Conservation (phyloP, 495 filamentous ascomycete species). For the Patellaria atrata region DNA sequence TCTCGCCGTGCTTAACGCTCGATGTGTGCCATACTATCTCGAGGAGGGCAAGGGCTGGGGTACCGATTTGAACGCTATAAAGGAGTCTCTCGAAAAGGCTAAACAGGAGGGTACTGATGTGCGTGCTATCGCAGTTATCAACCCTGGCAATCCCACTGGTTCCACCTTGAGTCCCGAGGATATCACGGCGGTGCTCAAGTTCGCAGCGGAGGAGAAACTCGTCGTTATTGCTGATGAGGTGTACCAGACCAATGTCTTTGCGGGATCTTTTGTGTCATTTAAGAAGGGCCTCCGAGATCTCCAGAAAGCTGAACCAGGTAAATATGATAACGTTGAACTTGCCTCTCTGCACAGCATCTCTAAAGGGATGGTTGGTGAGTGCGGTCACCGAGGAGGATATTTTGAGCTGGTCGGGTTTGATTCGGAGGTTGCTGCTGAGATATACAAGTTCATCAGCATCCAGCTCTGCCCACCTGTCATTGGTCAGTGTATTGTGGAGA, state of each 20-base stretch:
- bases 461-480: constrained; percentile 88
- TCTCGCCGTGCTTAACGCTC: constrained; percentile 68
- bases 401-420: constrained; percentile 90
- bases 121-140: constrained; percentile 88
- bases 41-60: constrained; percentile 78
- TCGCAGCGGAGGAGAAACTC: constrained; percentile 73
- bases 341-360: constrained; percentile 46
- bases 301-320: constrained; percentile 55
- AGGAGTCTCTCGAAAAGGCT: constrained; percentile 52
- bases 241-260: constrained; percentile 97
- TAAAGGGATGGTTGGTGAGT: constrained; percentile 98
- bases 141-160: constrained; percentile 95
- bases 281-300: constrained; percentile 76
- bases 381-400: constrained; percentile 92
- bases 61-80: constrained; percentile 67
- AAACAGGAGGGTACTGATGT: constrained; percentile 64
- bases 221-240: constrained; percentile 93
- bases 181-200: constrained; percentile 64
- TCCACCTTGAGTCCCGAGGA: constrained; percentile 65
- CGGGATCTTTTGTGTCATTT: constrained; percentile 86
- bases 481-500: constrained; percentile 87
- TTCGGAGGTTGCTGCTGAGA: constrained; percentile 69
- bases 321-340: constrained; percentile 76
- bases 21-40: constrained; percentile 81
- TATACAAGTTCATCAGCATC: constrained; percentile 97